Conservation (phyloP, 768 basidiomycete species). For the Arthromyces matolae region DNA sequence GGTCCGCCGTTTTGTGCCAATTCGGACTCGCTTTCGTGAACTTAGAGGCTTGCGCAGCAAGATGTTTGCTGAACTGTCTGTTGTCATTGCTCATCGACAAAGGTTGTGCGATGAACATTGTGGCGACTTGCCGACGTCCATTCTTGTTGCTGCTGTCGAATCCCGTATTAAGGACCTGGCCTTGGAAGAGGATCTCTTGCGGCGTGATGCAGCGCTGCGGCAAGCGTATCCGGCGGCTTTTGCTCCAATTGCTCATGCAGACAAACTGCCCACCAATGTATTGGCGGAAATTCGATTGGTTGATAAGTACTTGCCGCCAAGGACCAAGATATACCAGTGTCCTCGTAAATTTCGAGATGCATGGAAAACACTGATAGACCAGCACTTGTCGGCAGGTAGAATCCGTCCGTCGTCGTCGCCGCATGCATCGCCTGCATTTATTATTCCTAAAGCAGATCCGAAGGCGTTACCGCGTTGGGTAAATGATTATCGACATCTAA, state of each 20-base stretch:
- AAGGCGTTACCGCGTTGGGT: neutral
- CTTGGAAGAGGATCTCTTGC: neutral
- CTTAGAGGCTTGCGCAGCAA: too few relatives aligned
- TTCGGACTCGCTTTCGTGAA: too few relatives aligned
- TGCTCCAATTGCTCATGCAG: neutral
- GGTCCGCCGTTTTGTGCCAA: too few relatives aligned
- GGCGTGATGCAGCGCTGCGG: neutral
- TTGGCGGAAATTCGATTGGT: neutral
- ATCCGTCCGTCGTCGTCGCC: neutral
- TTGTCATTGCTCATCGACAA: too few relatives aligned
- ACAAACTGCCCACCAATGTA: neutral
- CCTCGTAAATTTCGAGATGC: neutral
- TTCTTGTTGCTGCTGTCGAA: too few relatives aligned
- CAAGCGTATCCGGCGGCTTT: neutral
- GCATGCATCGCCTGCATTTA: neutral
- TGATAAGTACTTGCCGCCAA: neutral
- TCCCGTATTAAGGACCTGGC: neutral
- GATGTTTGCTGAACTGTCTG: too few relatives aligned
- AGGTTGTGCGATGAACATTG: too few relatives aligned
- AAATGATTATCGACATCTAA: neutral
- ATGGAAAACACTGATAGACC: neutral
- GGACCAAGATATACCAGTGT: slow-evolving; percentile 3
- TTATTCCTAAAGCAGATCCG: neutral
- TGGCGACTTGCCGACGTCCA: too few relatives aligned
- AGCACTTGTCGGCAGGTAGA: neutral